Conservation (phyloP, 2,329 filamentous ascomycete species). For the Hymenotorrendiella dingleyae region DNA sequence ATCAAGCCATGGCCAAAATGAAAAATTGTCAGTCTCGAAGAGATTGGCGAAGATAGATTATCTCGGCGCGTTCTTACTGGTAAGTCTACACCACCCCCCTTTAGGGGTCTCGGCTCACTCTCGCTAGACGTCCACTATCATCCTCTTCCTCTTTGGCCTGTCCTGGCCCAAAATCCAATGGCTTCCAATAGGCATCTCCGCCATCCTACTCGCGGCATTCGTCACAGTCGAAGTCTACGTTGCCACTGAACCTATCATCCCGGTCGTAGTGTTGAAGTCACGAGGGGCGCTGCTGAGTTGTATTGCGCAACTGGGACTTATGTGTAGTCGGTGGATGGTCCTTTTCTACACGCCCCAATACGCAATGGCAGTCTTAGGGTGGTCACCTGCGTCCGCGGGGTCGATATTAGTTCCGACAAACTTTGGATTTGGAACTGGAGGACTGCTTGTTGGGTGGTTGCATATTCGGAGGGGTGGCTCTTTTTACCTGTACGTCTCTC, state of each 20-base stretch:
- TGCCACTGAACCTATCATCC: conserved; percentile 67
- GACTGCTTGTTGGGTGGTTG: conserved; percentile 65
- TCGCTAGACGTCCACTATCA: conserved; percentile 53
- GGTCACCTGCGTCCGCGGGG: conserved; percentile 64
- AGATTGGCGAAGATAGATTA: conserved; percentile 70
- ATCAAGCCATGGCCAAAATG: conserved; percentile 30
- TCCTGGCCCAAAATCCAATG: conserved; percentile 55
- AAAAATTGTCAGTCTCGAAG: conserved; percentile 35
- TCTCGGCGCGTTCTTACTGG: conserved; percentile 60
- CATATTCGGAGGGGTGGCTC: conserved; percentile 69
- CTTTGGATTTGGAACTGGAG: conserved; percentile 68
- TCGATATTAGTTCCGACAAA: conserved; percentile 78
- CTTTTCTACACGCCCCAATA: conserved; percentile 79
- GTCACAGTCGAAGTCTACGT: conserved; percentile 57
- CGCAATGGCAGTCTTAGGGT: conserved; percentile 67
- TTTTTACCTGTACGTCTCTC: conserved; percentile 53
- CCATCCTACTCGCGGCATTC: conserved; percentile 46
- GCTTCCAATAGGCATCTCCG: conserved; percentile 54
- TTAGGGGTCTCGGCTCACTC: conserved; percentile 6
- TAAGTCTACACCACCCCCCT: conserved; percentile 31
- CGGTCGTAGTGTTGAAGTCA: conserved; percentile 62
- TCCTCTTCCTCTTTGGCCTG: conserved; percentile 67
- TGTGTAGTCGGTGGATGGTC: conserved; percentile 75
- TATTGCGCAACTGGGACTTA: conserved; percentile 67
- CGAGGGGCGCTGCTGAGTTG: conserved; percentile 69